Percentiles rank a stretch among this genome's conserved stretches.
These are phyloP conservation scores for Fusarium verticillioides DNA, from an alignment of 2,329 filamentous ascomycete species.

Conservation along the genomic window DNA sequence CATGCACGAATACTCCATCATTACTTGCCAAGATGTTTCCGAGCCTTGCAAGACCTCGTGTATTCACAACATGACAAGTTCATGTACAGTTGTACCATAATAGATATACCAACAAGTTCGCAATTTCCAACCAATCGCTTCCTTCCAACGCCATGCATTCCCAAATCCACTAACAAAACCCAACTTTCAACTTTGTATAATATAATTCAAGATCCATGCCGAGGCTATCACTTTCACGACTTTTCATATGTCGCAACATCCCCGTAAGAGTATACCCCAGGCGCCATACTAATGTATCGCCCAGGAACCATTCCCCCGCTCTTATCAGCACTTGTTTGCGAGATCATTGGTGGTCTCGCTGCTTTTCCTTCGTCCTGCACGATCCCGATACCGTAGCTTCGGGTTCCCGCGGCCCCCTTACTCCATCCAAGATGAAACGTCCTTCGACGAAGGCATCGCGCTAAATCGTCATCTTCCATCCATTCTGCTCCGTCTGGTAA, in stretches of 20 bases:
- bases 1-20: background rate
- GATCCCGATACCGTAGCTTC: conserved; percentile 43
- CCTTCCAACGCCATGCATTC: conserved; percentile 31
- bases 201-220: background rate
- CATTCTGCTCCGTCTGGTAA: conserved; percentile 44
- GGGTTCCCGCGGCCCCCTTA: conserved; percentile 24
- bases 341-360: conserved; percentile 11
- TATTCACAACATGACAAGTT: background rate
- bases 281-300: conserved; percentile 43
- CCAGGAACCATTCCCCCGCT: conserved; percentile 20
- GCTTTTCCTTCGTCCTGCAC: conserved; percentile 43
- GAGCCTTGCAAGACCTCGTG: background rate
- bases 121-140: conserved; percentile 20
- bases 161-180: background rate
- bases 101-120: background rate
- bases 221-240: conserved; percentile 1
- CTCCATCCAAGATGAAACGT: conserved; percentile 44
- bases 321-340: conserved; percentile 15
- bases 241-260: conserved; percentile 39
- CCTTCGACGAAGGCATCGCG: conserved; percentile 41
- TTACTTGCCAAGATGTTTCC: background rate
- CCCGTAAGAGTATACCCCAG: conserved; percentile 43
- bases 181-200: background rate
- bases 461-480: conserved; percentile 43
- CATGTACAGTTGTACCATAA: background rate